Evolutionary conservation across 768 basidiomycete species (phyloP).

Genomic region (Lentinula sp.): DNA sequence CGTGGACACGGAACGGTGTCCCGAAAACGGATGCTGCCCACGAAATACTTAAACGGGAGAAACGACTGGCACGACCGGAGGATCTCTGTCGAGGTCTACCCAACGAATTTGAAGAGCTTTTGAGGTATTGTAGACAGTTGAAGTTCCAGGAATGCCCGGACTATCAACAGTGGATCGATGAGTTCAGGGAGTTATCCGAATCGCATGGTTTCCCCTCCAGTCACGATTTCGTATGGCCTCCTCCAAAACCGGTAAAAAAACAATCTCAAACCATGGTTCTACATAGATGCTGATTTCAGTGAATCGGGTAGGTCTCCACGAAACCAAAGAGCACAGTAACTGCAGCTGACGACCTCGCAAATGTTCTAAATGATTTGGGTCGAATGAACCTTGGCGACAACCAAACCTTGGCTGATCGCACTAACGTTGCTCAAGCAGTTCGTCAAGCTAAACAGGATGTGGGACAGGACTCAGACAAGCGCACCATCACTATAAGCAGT

Average conservation of each 20-base stretch:
- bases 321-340: slow-evolving; percentile 25
- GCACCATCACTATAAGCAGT: slow-evolving; percentile 43
- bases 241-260: slow-evolving; percentile 17
- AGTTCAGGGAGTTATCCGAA: slow-evolving; percentile 56
- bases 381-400: slow-evolving; percentile 52
- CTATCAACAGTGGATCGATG: slow-evolving; percentile 59
- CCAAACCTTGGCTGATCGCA: slow-evolving; percentile 45
- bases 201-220: slow-evolving; percentile 52
- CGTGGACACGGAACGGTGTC: slow-evolving; percentile 79
- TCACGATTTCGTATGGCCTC: slow-evolving; percentile 69
- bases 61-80: slow-evolving; percentile 54
- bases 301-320: slow-evolving; percentile 22
- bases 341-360: slow-evolving; percentile 42
- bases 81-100: slow-evolving; percentile 67
- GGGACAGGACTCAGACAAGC: slow-evolving; percentile 16
- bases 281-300: background rate
- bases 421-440: slow-evolving; percentile 36
- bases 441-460: slow-evolving; percentile 26
- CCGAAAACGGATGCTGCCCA: slow-evolving; percentile 66
- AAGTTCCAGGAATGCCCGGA: slow-evolving; percentile 66
- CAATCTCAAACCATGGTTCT: background rate
- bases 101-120: slow-evolving; percentile 68
- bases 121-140: slow-evolving; percentile 65
- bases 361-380: slow-evolving; percentile 52
- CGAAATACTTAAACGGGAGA: slow-evolving; percentile 57